Conservation (phyloP, 768 basidiomycete species). For the Rhizopogon rudus region DNA sequence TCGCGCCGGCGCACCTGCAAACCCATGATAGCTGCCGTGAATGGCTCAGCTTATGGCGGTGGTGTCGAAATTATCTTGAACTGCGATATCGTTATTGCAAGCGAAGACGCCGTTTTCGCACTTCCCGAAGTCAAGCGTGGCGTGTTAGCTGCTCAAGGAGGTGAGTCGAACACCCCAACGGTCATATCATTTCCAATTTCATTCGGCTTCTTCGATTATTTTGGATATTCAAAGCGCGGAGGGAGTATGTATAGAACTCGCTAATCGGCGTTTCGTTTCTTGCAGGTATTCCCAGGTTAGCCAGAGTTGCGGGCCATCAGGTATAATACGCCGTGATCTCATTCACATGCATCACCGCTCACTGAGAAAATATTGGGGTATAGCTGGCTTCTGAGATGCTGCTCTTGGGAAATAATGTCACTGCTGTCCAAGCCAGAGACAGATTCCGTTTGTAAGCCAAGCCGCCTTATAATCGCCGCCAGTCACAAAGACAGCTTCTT, state of each 20-base stretch:
- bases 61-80: conserved; percentile 68
- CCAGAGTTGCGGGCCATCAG: conserved; percentile 69
- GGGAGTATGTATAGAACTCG: conserved; percentile 2
- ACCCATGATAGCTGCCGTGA: conserved; percentile 77
- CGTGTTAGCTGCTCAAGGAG: conserved; percentile 68
- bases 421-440: conserved; percentile 59
- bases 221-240: not conserved
- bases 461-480: conserved; percentile 12
- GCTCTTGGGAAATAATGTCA: conserved; percentile 63
- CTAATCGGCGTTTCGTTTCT: conserved; percentile 9
- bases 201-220: not conserved
- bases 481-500: not conserved
- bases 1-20: conserved; percentile 62
- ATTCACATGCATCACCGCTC: conserved; percentile 7
- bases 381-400: conserved; percentile 76
- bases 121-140: conserved; percentile 78
- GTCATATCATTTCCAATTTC: not conserved
- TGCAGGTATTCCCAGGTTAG: conserved; percentile 64
- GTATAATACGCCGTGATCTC: conserved; percentile 31
- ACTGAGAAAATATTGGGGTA: conserved; percentile 12
- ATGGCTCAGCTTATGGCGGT: conserved; percentile 68
- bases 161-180: conserved; percentile 29
- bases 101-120: conserved; percentile 61
- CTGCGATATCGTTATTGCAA: conserved; percentile 72
- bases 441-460: conserved; percentile 70